Conservation (phyloP, 495 filamentous ascomycete species). For the Hapsidospora chrysogenum region DNA sequence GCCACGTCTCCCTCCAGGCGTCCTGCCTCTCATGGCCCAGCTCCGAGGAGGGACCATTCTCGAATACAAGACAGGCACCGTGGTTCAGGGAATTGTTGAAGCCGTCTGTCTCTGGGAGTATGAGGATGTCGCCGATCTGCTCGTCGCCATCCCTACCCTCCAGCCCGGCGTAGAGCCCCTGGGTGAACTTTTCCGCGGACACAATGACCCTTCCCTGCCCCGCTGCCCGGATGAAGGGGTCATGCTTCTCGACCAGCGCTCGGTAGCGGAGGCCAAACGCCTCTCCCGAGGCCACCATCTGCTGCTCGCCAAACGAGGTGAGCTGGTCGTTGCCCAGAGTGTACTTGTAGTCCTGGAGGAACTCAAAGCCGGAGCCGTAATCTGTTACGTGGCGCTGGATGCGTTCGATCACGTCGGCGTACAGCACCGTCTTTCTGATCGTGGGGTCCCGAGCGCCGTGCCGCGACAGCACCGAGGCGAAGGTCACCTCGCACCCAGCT, state of each 20-base stretch:
- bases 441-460: slow-evolving; percentile 80
- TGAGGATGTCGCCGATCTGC: slow-evolving; percentile 39
- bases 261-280: slow-evolving; percentile 59
- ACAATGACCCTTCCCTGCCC: slow-evolving; percentile 56
- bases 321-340: slow-evolving; percentile 59
- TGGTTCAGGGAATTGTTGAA: slow-evolving; percentile 69
- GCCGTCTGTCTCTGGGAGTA: slow-evolving; percentile 43
- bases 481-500: slow-evolving; percentile 48
- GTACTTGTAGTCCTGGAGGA: slow-evolving; percentile 55
- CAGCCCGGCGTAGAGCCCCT: slow-evolving; percentile 45
- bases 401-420: slow-evolving; percentile 35
- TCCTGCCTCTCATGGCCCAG: slow-evolving; percentile 31
- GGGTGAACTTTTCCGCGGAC: slow-evolving; percentile 54
- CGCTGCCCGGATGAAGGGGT: slow-evolving; percentile 57
- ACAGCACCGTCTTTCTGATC: slow-evolving; percentile 35
- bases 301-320: slow-evolving; percentile 49
- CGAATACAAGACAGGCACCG: slow-evolving; percentile 48
- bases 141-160: slow-evolving; percentile 26
- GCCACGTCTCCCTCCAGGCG: slow-evolving; percentile 38
- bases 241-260: slow-evolving; percentile 28
- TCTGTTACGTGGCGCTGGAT: slow-evolving; percentile 41
- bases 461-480: slow-evolving; percentile 62
- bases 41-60: slow-evolving; percentile 23
- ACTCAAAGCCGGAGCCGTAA: slow-evolving; percentile 41
- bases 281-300: slow-evolving; percentile 58